Evolutionary conservation across 768 basidiomycete species (phyloP).

Genomic region (Psilocybe subaeruginosa): DNA sequence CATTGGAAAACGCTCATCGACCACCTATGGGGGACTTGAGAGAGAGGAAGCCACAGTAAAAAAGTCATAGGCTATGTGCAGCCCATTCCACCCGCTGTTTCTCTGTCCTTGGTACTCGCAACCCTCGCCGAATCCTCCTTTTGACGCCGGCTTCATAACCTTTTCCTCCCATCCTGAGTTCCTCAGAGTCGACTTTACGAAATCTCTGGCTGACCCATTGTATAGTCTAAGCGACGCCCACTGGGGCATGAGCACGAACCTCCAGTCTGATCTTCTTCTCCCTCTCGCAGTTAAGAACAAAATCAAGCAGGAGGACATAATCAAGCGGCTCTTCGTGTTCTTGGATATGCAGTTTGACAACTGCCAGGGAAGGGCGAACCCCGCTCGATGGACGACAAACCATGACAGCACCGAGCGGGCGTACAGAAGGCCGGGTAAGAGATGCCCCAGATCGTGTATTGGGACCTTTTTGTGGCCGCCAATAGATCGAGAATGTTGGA

Average conservation of each 20-base stretch:
- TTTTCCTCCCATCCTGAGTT: constrained; percentile 59
- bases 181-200: constrained; percentile 47
- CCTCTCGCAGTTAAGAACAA: constrained; percentile 59
- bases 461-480: constrained; percentile 50
- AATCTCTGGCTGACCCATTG: constrained; percentile 40
- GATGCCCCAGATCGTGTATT: constrained; percentile 74
- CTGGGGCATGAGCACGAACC: constrained; percentile 67
- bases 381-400: constrained; percentile 58
- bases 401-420: constrained; percentile 57
- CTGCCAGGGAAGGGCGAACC: constrained; percentile 8
- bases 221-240: constrained; percentile 31
- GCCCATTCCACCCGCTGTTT: constrained; percentile 65
- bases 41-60: background rate
- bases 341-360: constrained; percentile 80
- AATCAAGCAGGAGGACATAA: constrained; percentile 70
- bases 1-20: constrained; percentile 70
- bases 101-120: constrained; percentile 68
- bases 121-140: constrained; percentile 64
- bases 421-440: constrained; percentile 69
- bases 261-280: constrained; percentile 61
- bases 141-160: constrained; percentile 67
- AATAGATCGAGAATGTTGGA: constrained; percentile 41
- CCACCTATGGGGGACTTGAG: constrained; percentile 52
- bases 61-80: constrained; percentile 3
- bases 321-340: constrained; percentile 77